These are phyloP conservation scores for Syzygium grande DNA, from an alignment of 345 rosid species.

Conservation along the genomic window DNA sequence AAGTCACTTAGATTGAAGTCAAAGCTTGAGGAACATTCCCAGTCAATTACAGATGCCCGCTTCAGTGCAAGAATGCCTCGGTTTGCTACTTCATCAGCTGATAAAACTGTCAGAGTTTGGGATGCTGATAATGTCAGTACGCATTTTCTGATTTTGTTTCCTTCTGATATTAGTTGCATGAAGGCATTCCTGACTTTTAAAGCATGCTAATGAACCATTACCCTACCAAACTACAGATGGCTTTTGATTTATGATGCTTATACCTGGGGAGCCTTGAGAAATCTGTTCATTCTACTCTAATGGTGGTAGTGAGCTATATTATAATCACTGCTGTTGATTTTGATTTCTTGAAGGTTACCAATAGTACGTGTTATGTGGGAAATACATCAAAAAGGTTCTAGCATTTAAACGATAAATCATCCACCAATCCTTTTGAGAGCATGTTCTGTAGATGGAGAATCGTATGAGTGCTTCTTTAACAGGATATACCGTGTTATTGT, in stretches of 20 bases:
- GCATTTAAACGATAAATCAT: not conserved
- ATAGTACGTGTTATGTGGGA: not conserved
- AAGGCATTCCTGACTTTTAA: not conserved
- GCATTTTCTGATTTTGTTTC: not conserved
- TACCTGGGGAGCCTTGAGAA: not conserved
- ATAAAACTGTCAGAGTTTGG: constrained; percentile 68
- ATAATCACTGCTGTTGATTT: not conserved
- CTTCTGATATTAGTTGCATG: not conserved
- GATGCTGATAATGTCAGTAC: constrained; percentile 49
- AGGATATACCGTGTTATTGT: not conserved
- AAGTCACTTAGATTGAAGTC: constrained; percentile 38
- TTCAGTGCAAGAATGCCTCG: constrained; percentile 54
- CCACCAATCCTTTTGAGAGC: not conserved
- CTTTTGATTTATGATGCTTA: not conserved
- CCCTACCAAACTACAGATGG: not conserved
- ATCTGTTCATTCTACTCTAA: not conserved
- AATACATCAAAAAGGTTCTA: not conserved
- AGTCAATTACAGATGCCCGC: constrained; percentile 59
- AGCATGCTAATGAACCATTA: not conserved
- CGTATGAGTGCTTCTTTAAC: not conserved
- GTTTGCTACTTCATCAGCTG: constrained; percentile 64
- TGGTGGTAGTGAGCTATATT: not conserved
- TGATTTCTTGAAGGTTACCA: not conserved
- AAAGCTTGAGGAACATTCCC: constrained; percentile 52
- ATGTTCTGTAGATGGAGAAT: not conserved